These are phyloP conservation scores for Xylariomycetidae sp. DNA, from an alignment of 2,329 filamentous ascomycete genomes.

Conservation along the genomic window DNA sequence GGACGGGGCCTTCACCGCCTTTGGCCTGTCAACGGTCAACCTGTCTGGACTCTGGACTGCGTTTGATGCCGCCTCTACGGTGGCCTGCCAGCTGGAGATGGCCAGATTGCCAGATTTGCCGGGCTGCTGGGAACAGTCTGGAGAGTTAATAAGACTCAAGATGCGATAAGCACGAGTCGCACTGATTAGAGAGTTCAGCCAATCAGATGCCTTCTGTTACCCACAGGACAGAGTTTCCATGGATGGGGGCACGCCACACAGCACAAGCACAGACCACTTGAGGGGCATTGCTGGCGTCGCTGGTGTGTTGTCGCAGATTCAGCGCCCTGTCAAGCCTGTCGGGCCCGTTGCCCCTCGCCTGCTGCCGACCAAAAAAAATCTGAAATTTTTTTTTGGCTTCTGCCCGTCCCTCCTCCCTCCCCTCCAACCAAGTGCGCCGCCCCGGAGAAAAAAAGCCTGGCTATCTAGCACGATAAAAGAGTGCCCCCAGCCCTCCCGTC, in stretches of 20 bases:
- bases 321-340: too few relatives aligned
- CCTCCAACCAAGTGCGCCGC: constrained; percentile 1
- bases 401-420: constrained; percentile 7
- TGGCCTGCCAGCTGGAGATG: background rate
- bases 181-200: background rate
- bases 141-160: background rate
- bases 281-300: too few relatives aligned
- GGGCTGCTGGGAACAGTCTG: background rate
- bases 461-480: constrained; percentile 12
- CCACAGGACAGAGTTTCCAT: too few relatives aligned
- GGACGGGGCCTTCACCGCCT: too few relatives aligned
- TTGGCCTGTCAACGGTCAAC: too few relatives aligned
- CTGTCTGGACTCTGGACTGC: too few relatives aligned
- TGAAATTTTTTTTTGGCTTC: constrained; percentile 10
- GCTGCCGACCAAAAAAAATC: constrained; percentile 2
- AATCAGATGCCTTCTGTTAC: background rate
- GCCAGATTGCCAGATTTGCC: background rate
- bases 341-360: constrained; percentile 1
- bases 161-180: constrained; percentile 4
- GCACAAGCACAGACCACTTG: too few relatives aligned
- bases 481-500: constrained; percentile 12
- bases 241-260: too few relatives aligned
- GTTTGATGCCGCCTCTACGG: too few relatives aligned
- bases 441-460: constrained; percentile 13
- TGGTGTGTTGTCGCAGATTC: too few relatives aligned